phyloP scores from a whole-genome alignment of 179 eudicot species.

The Silene vulgaris region DNA sequence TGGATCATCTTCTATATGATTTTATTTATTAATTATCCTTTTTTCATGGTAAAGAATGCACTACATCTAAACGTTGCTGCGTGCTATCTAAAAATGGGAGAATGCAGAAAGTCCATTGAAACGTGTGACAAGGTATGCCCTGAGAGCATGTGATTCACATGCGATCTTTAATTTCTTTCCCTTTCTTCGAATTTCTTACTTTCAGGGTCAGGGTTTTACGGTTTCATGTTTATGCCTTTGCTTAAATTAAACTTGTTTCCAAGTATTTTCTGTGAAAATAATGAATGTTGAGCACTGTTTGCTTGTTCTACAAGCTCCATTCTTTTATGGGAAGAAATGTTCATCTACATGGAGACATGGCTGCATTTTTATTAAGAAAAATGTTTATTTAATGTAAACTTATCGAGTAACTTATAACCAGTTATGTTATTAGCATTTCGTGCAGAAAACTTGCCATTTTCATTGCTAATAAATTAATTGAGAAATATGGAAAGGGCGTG shows the following conservation, averaged over 20 bases:
- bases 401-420: neutral
- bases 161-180: neutral
- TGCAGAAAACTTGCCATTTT: neutral
- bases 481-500: neutral
- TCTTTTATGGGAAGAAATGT: neutral
- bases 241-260: neutral
- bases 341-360: neutral
- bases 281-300: neutral
- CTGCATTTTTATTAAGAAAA: neutral
- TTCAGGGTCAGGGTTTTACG: neutral
- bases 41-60: constrained; percentile 43
- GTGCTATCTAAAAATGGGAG: constrained; percentile 90
- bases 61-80: constrained; percentile 93
- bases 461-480: neutral
- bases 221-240: neutral
- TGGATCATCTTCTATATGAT: neutral
- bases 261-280: neutral
- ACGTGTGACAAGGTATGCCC: constrained; percentile 73
- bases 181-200: neutral
- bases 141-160: neutral
- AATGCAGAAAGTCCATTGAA: constrained; percentile 83
- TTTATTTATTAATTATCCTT: neutral
- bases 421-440: neutral
- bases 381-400: neutral
- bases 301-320: neutral